phyloP scores from a whole-genome alignment of 768 basidiomycete genomes.

The Trametes punicea region DNA sequence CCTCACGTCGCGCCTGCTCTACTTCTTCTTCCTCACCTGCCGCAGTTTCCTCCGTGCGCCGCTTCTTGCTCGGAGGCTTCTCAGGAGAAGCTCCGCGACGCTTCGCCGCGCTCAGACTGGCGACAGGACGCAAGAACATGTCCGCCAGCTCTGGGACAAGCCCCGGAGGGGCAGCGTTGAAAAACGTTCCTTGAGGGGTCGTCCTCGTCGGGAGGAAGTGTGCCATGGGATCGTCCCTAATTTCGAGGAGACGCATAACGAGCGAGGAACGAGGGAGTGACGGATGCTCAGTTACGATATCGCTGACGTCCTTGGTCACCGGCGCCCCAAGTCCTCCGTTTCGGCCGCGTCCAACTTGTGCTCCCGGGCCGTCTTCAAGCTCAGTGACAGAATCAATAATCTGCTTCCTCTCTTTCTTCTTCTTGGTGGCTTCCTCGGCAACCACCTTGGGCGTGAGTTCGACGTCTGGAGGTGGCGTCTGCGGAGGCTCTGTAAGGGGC shows the following conservation, averaged over 20 bases:
- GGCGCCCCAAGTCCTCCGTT: slow-evolving; percentile 50
- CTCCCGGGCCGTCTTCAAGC: slow-evolving; percentile 60
- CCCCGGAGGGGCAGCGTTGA: slow-evolving; percentile 84
- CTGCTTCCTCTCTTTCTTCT: slow-evolving; percentile 75
- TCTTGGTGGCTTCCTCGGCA: slow-evolving; percentile 38
- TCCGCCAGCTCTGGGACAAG: slow-evolving; percentile 77
- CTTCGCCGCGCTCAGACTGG: slow-evolving; percentile 47
- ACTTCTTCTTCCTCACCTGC: slow-evolving; percentile 54
- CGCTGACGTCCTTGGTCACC: slow-evolving; percentile 54
- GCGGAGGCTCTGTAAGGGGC: slow-evolving; percentile 69
- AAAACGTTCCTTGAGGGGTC: slow-evolving; percentile 69
- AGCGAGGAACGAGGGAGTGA: slow-evolving; percentile 83
- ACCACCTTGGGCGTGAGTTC: slow-evolving; percentile 46
- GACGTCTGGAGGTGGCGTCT: slow-evolving; percentile 70
- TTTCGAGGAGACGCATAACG: slow-evolving; percentile 82
- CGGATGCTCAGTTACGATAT: slow-evolving; percentile 75
- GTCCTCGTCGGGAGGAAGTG: slow-evolving; percentile 83
- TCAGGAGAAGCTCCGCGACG: slow-evolving; percentile 59
- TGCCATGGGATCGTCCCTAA: slow-evolving; percentile 77
- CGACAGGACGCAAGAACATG: slow-evolving; percentile 78
- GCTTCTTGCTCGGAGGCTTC: slow-evolving; percentile 51
- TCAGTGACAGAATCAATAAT: slow-evolving; percentile 92
- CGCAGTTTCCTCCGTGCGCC: slow-evolving; percentile 47
- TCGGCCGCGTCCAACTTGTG: slow-evolving; percentile 53
- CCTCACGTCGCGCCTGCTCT: slow-evolving; percentile 71